Conservation (phyloP, 106 monocot species). For the Chionographis japonica region DNA sequence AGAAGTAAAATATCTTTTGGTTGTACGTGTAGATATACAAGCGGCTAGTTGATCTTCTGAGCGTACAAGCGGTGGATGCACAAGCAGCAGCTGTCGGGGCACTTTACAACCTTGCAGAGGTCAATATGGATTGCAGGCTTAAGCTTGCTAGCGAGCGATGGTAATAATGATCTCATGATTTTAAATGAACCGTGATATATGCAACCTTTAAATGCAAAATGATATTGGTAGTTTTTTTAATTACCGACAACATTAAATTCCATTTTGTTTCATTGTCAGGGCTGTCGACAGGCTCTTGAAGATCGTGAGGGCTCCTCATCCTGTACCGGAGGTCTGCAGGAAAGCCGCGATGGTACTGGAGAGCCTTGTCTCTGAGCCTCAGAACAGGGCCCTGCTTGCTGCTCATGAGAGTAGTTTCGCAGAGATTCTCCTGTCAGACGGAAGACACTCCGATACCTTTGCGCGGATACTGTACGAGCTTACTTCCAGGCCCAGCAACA, state of each 20-base stretch:
- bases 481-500: slow-evolving; percentile 68
- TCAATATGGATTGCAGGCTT: slow-evolving; percentile 89
- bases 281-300: slow-evolving; percentile 89
- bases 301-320: slow-evolving; percentile 72
- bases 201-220: too few species aligned
- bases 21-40: slow-evolving; percentile 57
- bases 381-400: slow-evolving; percentile 66
- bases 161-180: slow-evolving; percentile 18
- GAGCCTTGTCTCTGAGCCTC: slow-evolving; percentile 88
- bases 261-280: slow-evolving; percentile 32
- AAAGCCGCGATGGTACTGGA: slow-evolving; percentile 84
- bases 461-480: slow-evolving; percentile 85
- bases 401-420: slow-evolving; percentile 79
- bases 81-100: slow-evolving; percentile 91
- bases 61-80: slow-evolving; percentile 64
- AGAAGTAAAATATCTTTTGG: not conserved
- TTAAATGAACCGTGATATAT: too few species aligned
- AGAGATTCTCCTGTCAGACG: slow-evolving; percentile 77
- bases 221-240: not conserved
- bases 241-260: not conserved
- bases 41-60: slow-evolving; percentile 85
- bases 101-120: slow-evolving; percentile 89
- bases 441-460: slow-evolving; percentile 70
- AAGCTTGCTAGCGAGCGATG: slow-evolving; percentile 94
- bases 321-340: slow-evolving; percentile 87